These are phyloP conservation scores for Xylariaceae sp. DNA, from an alignment of 2,329 filamentous ascomycete species.

Conservation along the genomic window DNA sequence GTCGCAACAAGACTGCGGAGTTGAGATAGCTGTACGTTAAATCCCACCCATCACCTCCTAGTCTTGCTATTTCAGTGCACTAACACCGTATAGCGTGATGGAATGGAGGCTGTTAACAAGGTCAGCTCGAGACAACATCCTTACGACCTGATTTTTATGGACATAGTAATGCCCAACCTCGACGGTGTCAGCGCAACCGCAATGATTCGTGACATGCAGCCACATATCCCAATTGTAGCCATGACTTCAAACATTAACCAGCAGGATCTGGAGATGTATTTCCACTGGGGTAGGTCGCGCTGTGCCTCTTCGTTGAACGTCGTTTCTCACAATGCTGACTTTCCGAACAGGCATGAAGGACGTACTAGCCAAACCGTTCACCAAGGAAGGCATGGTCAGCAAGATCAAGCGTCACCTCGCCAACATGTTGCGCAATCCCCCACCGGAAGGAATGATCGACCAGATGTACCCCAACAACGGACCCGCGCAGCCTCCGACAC, in stretches of 20 bases:
- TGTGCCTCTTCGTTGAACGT: background rate
- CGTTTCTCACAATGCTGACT: slow-evolving; percentile 9
- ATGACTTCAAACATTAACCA: slow-evolving; percentile 99
- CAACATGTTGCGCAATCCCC: slow-evolving; percentile 72
- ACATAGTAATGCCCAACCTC: slow-evolving; percentile 95
- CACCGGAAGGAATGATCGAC: slow-evolving; percentile 38
- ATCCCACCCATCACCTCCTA: background rate
- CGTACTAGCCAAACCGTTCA: slow-evolving; percentile 95
- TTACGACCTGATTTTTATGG: slow-evolving; percentile 76
- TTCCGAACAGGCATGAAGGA: slow-evolving; percentile 81
- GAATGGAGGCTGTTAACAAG: slow-evolving; percentile 86
- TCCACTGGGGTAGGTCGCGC: slow-evolving; percentile 75
- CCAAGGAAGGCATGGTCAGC: slow-evolving; percentile 77
- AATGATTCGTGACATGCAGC: slow-evolving; percentile 83
- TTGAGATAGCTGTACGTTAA: slow-evolving; percentile 63
- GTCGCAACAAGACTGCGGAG: slow-evolving; percentile 61
- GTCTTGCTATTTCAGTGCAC: slow-evolving; percentile 5
- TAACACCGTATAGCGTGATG: slow-evolving; percentile 63
- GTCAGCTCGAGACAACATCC: slow-evolving; percentile 54
- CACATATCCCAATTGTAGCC: slow-evolving; percentile 83
- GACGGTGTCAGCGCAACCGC: slow-evolving; percentile 94
- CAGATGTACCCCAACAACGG: slow-evolving; percentile 31
- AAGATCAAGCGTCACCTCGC: slow-evolving; percentile 86
- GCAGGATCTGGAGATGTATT: slow-evolving; percentile 96
- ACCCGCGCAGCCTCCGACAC: slow-evolving; percentile 30